Percentiles rank a stretch among this genome's conserved stretches.
Conservation (phyloP, 371 early-diverging fungal species). For the Batrachochytrium dendrobatidis region DNA sequence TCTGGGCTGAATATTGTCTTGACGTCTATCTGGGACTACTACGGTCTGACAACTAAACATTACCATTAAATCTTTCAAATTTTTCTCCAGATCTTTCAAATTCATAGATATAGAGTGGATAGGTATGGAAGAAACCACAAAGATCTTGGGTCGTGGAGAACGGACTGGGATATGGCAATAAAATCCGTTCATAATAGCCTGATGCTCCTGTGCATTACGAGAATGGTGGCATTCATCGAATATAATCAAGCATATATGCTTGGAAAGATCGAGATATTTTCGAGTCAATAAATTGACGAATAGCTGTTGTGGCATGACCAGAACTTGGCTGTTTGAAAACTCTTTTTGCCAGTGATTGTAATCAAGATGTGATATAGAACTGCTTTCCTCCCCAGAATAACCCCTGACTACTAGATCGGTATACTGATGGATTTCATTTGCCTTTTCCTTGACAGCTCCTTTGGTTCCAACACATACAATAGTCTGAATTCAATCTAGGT, state of each 20-base stretch:
- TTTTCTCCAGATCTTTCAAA: slow-evolving; percentile 8
- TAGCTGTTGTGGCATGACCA: slow-evolving; percentile 70
- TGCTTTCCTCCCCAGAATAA: slow-evolving; percentile 22
- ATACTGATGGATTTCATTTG: slow-evolving; percentile 29
- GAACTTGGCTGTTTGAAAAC: slow-evolving; percentile 22
- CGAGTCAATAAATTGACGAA: slow-evolving; percentile 62
- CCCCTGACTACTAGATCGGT: slow-evolving; percentile 31
- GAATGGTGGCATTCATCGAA: slow-evolving; percentile 95
- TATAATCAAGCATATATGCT: slow-evolving; percentile 63
- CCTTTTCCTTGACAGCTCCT: slow-evolving; percentile 86
- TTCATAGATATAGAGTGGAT: slow-evolving; percentile 21
- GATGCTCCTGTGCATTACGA: slow-evolving; percentile 65
- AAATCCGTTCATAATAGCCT: slow-evolving; percentile 77
- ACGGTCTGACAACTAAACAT: slow-evolving; percentile 60
- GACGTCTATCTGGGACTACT: slow-evolving; percentile 42
- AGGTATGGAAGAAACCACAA: slow-evolving; percentile 86
- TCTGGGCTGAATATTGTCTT: neutral
- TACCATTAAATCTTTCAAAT: slow-evolving; percentile 44
- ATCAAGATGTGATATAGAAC: slow-evolving; percentile 21
- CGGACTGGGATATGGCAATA: slow-evolving; percentile 42
- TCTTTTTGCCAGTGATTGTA: slow-evolving; percentile 19
- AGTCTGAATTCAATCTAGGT: too few species aligned
- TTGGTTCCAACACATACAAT: too few species aligned
- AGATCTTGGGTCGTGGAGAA: slow-evolving; percentile 39
- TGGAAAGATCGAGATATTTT: slow-evolving; percentile 22